Evolutionary conservation across 441 rosid species (phyloP).

Genomic region (Populus trichocarpa): DNA sequence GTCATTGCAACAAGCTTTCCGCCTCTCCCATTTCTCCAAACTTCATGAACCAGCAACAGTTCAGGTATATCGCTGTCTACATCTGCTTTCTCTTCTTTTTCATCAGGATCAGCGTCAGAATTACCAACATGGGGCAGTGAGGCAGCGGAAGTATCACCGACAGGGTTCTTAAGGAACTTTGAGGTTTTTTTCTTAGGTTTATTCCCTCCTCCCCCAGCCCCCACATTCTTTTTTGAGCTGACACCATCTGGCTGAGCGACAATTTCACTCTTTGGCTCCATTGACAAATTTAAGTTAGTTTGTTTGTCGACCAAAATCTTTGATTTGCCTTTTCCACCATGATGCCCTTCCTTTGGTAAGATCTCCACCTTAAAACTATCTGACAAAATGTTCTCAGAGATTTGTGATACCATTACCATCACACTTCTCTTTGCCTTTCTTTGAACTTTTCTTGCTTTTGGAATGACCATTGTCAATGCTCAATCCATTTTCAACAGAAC

Average conservation of each 20-base stretch:
- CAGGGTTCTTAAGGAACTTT: constrained; percentile 36
- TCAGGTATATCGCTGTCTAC: constrained; percentile 16
- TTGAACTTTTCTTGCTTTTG: constrained; percentile 17
- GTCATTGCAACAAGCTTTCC: constrained; percentile 25
- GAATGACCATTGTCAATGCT: constrained; percentile 1
- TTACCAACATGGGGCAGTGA: not conserved
- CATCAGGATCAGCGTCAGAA: constrained; percentile 15
- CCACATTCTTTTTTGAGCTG: constrained; percentile 12
- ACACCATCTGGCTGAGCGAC: constrained; percentile 15
- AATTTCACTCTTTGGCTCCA: constrained; percentile 3
- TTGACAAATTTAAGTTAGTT: not conserved
- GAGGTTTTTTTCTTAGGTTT: constrained; percentile 33
- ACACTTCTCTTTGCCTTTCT: constrained; percentile 38
- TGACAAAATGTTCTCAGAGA: constrained; percentile 10
- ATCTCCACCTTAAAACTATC: not conserved
- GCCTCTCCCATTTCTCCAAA: constrained; percentile 40
- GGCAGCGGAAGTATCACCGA: constrained; percentile 31
- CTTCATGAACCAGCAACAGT: constrained; percentile 27
- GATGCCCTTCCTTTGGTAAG: not conserved
- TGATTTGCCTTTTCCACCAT: constrained; percentile 31
- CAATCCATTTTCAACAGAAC: constrained; percentile 10
- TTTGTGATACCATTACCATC: constrained; percentile 12
- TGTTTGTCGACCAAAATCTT: constrained; percentile 24
- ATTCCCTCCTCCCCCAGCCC: constrained; percentile 27
- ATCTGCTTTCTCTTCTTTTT: constrained; percentile 18